phyloP scores from a whole-genome alignment of 148 eudicot genomes.

The Arctostaphylos glauca region DNA sequence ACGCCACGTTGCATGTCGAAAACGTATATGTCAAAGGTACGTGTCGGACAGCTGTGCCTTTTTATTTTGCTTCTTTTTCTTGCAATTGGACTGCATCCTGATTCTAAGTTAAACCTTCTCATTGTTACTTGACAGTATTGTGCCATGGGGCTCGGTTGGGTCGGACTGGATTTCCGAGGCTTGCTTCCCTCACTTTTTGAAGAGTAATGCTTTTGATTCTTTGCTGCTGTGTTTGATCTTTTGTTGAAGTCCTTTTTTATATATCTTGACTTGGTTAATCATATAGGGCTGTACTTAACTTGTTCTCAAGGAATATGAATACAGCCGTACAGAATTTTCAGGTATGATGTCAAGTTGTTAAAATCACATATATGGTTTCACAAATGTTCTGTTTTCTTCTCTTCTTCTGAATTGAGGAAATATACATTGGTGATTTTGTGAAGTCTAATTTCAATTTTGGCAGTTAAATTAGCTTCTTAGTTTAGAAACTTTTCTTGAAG shows the following conservation, averaged over 20 bases:
- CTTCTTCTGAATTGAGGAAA: background rate
- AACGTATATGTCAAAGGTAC: background rate
- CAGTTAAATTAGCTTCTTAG: background rate
- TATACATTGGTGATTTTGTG: background rate
- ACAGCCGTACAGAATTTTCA: constrained; percentile 94
- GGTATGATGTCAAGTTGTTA: constrained; percentile 42
- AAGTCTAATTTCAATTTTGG: background rate
- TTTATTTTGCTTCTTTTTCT: background rate
- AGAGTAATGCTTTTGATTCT: constrained; percentile 50
- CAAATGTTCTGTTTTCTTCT: constrained; percentile 7
- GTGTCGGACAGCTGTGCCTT: background rate
- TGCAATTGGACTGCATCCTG: constrained; percentile 1
- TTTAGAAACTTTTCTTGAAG: background rate
- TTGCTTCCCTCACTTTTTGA: constrained; percentile 96
- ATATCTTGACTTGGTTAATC: constrained; percentile 26
- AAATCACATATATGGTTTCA: background rate
- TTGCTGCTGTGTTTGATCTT: background rate
- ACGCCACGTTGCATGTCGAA: background rate
- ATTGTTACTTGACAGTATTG: constrained; percentile 61
- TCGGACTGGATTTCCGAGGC: constrained; percentile 96
- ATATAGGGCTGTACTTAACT: constrained; percentile 85
- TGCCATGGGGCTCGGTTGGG: constrained; percentile 99
- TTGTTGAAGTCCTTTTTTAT: background rate
- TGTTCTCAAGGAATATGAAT: constrained; percentile 74
- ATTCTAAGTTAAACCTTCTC: constrained; percentile 1